phyloP scores from a whole-genome alignment of 441 rosid genomes.

The Adansonia grandidieri region DNA sequence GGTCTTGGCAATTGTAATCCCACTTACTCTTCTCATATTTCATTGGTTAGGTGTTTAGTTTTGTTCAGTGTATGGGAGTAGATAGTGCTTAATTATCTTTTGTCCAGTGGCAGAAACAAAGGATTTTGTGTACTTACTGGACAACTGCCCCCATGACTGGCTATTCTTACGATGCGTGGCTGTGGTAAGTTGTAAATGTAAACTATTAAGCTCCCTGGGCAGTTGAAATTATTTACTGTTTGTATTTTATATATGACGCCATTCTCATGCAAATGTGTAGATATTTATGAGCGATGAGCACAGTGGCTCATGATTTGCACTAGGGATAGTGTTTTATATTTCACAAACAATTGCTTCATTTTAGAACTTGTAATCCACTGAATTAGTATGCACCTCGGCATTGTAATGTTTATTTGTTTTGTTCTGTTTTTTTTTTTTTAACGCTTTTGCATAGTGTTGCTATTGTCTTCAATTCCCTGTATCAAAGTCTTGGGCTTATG shows the following conservation, averaged over 20 bases:
- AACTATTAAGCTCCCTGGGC: background rate
- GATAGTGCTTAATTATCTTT: conserved; percentile 14
- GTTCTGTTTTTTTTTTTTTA: background rate
- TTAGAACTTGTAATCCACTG: background rate
- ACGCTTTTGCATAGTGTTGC: background rate
- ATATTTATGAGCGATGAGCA: background rate
- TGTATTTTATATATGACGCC: background rate
- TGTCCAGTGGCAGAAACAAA: conserved; percentile 45
- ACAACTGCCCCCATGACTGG: conserved; percentile 68
- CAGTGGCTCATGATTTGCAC: background rate
- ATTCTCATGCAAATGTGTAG: background rate
- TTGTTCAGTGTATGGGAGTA: background rate
- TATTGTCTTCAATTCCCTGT: background rate
- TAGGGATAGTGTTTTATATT: background rate
- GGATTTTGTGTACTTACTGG: conserved; percentile 46
- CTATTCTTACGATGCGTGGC: conserved; percentile 50
- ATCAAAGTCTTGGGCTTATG: no score
- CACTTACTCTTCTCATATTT: conserved; percentile 1
- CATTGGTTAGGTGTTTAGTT: background rate
- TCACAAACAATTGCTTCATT: background rate
- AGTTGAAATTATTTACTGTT: background rate
- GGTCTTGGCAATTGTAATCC: conserved; percentile 61
- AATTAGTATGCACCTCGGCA: background rate
- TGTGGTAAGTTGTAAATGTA: conserved; percentile 42
- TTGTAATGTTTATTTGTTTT: background rate